Percentiles rank a stretch among this genome's conserved stretches.
Conservation (phyloP, 495 filamentous ascomycete species). For the Talaromyces proteolyticus region DNA sequence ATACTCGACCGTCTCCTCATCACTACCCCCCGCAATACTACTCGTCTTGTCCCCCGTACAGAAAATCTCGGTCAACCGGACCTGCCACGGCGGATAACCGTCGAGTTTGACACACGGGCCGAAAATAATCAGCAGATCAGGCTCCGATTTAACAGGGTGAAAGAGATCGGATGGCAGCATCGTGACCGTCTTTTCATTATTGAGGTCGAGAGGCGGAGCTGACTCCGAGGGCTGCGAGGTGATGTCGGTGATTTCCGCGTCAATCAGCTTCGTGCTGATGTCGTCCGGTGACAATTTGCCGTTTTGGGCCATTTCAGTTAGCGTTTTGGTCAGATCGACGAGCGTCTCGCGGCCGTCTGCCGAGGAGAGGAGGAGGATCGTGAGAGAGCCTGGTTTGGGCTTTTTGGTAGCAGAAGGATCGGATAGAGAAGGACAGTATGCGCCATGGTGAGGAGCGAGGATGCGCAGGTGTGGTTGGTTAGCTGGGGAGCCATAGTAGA, state of each 20-base stretch:
- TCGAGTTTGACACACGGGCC: constrained; percentile 72
- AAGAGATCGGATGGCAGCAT: neutral
- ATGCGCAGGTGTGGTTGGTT: constrained; percentile 63
- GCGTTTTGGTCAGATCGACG: constrained; percentile 90
- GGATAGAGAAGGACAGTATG: constrained; percentile 17
- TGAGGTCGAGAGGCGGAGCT: neutral
- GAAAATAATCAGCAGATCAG: constrained; percentile 85
- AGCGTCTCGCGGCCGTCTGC: constrained; percentile 89
- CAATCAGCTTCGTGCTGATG: constrained; percentile 80
- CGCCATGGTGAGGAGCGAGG: constrained; percentile 63
- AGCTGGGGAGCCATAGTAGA: constrained; percentile 68
- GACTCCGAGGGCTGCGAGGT: constrained; percentile 31
- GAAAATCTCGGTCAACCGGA: constrained; percentile 91
- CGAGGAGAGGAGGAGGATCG: constrained; percentile 79
- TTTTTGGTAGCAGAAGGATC: constrained; percentile 16
- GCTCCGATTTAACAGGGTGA: constrained; percentile 49
- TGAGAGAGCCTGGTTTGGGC: constrained; percentile 44
- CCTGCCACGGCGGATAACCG: constrained; percentile 95
- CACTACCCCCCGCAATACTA: constrained; percentile 20
- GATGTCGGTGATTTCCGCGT: constrained; percentile 72
- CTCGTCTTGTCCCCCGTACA: constrained; percentile 42
- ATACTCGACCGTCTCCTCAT: constrained; percentile 68
- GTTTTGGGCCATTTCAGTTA: constrained; percentile 90
- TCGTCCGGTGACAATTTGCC: constrained; percentile 72
- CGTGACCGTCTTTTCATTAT: neutral